These are phyloP conservation scores for Quercus mongolica DNA, from an alignment of 306 rosid species.

Conservation along the genomic window DNA sequence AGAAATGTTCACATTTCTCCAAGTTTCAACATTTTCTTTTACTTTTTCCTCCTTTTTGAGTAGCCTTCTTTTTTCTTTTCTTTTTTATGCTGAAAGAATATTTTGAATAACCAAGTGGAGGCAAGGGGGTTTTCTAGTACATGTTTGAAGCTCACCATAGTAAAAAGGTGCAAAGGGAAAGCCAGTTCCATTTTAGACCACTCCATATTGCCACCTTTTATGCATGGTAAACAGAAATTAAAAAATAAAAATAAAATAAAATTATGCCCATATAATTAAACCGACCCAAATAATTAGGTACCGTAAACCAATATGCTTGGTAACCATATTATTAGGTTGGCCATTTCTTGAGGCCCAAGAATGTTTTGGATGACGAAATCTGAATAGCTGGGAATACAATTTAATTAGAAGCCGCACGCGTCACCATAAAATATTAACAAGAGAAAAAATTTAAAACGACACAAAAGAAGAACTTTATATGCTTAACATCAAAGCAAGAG, in stretches of 20 bases:
- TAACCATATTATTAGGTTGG: not conserved
- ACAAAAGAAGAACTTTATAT: not conserved
- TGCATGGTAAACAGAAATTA: not conserved
- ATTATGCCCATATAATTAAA: too few relatives aligned
- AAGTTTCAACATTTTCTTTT: not conserved
- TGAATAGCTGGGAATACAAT: not conserved
- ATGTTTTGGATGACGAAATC: conserved; percentile 11
- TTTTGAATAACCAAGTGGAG: not conserved
- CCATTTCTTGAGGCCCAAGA: conserved; percentile 38
- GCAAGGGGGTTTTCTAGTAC: not conserved
- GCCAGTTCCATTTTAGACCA: not conserved
- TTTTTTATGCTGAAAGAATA: too few relatives aligned
- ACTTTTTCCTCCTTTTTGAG: not conserved
- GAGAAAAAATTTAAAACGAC: not conserved
- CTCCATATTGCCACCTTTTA: not conserved
- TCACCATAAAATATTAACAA: conserved; percentile 14
- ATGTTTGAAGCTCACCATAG: not conserved
- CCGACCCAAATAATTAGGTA: not conserved
- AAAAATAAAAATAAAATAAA: not conserved
- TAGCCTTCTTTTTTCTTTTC: too few relatives aligned
- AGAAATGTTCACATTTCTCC: not conserved
- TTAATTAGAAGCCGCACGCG: conserved; percentile 45
- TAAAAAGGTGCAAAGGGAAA: too few relatives aligned
- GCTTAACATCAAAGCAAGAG: too few relatives aligned
- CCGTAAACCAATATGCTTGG: conserved; percentile 16